Evolutionary conservation across 2,329 filamentous ascomycete species (phyloP), one percentile per base, ranked within the genome.

Genomic region (Colletotrichum endophyticum): DNA sequence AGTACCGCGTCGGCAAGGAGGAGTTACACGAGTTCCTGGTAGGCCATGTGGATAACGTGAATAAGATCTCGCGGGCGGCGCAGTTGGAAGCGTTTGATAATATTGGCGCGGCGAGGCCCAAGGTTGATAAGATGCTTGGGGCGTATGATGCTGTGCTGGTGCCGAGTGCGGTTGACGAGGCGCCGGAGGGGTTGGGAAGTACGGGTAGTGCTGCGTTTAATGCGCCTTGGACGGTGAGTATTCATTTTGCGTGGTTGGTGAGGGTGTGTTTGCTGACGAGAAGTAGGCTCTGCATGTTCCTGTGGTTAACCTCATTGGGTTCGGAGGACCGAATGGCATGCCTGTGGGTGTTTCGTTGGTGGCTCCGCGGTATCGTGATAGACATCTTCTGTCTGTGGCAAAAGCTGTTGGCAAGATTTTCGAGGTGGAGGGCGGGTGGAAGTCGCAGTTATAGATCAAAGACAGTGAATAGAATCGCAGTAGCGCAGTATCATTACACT

Each of bases 271-370:
- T 56, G 44, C 77, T 80, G 59, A 79, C 68, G 82, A 22, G 3
- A 88, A 86, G 85, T 16, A 87, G 84, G 85, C 85, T 13, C 82
- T 94, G 16, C 92, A 94, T 77, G 89, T 87, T 1, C 92, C 92
- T 0, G 90, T 92, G 0, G 82, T 94, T n/a, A 94, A 94, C 75
- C 82, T 94, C 0, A 92, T 92, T 0, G 92, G 92, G 0, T 94
- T 94, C 78, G 82, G 86, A 39, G 92, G 92, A 28, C 67, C 77
- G 3, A 80, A 82, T n/a, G 82, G 81, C 22, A 85, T 94, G 86
- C 93, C 92, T 0, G 87, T 94, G 49, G 92, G 93, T 0, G 74
- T 92, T 16, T 90, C 88, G 0, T 81, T 92, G 1, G 87, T 92
- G 0, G 86, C 86, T 1, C 84, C 87, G 2, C 82, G 89, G 8